A percentile compares a stretch with the other conserved stretches of the same genome.
Conservation (phyloP, 768 basidiomycete species). For the Leccinum subgranulosum region DNA sequence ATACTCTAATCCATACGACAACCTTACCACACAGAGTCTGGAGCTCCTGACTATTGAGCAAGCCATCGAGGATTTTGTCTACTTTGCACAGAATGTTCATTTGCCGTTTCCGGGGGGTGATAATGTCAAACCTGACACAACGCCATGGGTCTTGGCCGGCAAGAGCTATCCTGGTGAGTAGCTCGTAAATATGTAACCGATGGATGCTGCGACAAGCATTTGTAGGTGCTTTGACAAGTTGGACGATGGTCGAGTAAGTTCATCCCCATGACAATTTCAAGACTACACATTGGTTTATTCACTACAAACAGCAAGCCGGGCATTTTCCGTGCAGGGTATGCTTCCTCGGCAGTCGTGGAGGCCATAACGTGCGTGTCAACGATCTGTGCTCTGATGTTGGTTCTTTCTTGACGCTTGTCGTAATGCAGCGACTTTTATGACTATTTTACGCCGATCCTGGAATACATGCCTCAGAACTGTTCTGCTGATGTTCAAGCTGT, state of each 20-base stretch:
- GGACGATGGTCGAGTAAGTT: constrained; percentile 66
- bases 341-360: constrained; percentile 48
- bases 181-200: neutral
- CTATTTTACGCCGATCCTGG: constrained; percentile 70
- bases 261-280: neutral
- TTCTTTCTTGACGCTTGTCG: neutral
- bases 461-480: constrained; percentile 69
- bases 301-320: constrained; percentile 33
- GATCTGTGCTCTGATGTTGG: neutral
- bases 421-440: constrained; percentile 26
- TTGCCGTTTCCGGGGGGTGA: constrained; percentile 69
- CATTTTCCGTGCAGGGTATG: constrained; percentile 42
- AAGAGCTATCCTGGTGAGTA: constrained; percentile 39
- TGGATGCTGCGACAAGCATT: neutral
- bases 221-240: constrained; percentile 48
- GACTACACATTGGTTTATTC: neutral
- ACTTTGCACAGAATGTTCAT: constrained; percentile 63
- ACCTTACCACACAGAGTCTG: constrained; percentile 58
- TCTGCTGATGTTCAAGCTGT: constrained; percentile 68
- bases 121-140: constrained; percentile 51
- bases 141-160: constrained; percentile 42
- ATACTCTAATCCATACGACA: constrained; percentile 63
- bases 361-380: constrained; percentile 36
- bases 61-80: constrained; percentile 68
- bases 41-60: constrained; percentile 66